Percentiles rank a stretch among this genome's conserved stretches.
phyloP scores from a whole-genome alignment of 768 basidiomycete genomes.

The Termitomyces sp. region DNA sequence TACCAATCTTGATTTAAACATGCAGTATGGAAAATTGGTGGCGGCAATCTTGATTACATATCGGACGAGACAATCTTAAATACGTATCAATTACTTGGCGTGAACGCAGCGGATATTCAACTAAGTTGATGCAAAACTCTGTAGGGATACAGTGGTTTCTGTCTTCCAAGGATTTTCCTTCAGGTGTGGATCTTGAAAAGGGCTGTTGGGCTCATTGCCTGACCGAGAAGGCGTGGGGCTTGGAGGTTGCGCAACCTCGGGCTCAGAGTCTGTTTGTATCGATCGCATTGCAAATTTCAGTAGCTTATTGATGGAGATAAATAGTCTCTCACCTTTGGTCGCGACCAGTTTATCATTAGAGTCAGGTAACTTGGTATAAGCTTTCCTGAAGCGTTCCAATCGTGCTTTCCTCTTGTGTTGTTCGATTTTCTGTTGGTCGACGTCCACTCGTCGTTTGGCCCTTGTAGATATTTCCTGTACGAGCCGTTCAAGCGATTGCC shows the following conservation, averaged over 20 bases:
- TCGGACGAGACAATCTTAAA: not conserved
- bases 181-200: not conserved
- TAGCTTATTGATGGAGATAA: too few species aligned
- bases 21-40: too few species aligned
- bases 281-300: not conserved
- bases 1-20: too few species aligned
- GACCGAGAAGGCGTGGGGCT: not conserved
- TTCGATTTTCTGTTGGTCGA: not conserved
- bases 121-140: not conserved
- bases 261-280: not conserved
- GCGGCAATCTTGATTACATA: too few species aligned
- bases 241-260: not conserved
- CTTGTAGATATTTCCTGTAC: not conserved
- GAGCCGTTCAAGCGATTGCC: not conserved
- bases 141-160: not conserved
- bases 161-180: not conserved
- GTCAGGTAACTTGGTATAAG: not conserved
- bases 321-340: not conserved
- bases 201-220: not conserved
- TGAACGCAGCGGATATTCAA: not conserved
- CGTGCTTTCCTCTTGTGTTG: not conserved
- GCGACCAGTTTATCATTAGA: not conserved
- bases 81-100: not conserved
- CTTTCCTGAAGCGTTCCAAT: not conserved
- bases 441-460: not conserved